Evolutionary conservation across 257 asterid genomes (phyloP).

Genomic region (Parsonsia alboflavescens): DNA sequence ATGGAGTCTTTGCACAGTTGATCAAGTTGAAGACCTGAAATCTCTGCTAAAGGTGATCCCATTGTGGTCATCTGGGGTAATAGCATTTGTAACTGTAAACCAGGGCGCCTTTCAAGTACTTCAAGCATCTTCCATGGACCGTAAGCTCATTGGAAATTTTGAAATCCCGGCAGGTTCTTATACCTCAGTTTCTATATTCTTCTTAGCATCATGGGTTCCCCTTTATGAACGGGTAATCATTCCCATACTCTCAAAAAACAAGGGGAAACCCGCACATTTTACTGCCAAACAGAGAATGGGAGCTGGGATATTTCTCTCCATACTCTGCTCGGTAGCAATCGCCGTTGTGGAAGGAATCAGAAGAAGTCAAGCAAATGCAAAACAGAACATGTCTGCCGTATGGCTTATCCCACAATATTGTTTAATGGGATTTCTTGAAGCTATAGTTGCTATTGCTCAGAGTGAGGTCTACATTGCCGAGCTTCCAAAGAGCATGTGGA

Average conservation of each 20-base stretch:
- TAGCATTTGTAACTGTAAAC: conserved; percentile 43
- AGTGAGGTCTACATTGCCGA: conserved; percentile 63
- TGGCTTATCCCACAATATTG: conserved; percentile 65
- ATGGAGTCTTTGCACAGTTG: conserved; percentile 62
- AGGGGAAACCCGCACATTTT: conserved; percentile 29
- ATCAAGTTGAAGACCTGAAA: conserved; percentile 76
- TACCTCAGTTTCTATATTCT: conserved; percentile 28
- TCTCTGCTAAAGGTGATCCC: conserved; percentile 51
- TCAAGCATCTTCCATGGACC: conserved; percentile 61
- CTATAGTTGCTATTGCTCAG: conserved; percentile 43
- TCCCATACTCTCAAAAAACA: conserved; percentile 51
- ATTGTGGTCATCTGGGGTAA: conserved; percentile 62
- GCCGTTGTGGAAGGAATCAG: conserved; percentile 41
- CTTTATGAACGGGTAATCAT: conserved; percentile 48
- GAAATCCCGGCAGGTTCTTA: conserved; percentile 73
- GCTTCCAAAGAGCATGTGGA: conserved; percentile 68
- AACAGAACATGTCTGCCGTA: conserved; percentile 44
- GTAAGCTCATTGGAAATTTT: conserved; percentile 45
- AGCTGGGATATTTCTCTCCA: conserved; percentile 51
- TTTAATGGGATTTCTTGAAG: conserved; percentile 57
- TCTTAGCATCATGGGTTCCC: conserved; percentile 48
- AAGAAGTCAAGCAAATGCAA: conserved; percentile 23
- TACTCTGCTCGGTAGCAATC: conserved; percentile 38
- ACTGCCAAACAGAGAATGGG: conserved; percentile 59
- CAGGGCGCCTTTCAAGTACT: conserved; percentile 53